These are phyloP conservation scores for Rhytidiadelphus loreus DNA, from an alignment of 225 moss, liverwort and hornwort genomes.

Conservation along the genomic window DNA sequence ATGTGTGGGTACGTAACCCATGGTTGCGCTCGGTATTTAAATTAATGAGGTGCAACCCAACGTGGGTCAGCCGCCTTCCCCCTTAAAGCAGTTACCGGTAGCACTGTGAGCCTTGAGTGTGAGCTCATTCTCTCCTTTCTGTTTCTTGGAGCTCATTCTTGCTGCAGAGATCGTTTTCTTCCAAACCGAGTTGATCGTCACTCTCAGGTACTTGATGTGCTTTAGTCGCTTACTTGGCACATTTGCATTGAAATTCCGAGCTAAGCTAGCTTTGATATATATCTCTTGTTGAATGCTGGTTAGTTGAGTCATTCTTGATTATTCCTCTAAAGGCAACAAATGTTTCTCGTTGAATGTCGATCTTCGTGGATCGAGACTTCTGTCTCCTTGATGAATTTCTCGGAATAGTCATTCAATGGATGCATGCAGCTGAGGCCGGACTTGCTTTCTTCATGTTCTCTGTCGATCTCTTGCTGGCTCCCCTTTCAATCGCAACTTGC, in stretches of 20 bases:
- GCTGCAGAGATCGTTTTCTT: not conserved
- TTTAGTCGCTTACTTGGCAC: not conserved
- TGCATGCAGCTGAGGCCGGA: not conserved
- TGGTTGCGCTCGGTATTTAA: not conserved
- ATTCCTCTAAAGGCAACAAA: not conserved
- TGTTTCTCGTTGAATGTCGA: not conserved
- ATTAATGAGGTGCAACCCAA: not conserved
- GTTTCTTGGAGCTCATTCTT: conserved; percentile 19
- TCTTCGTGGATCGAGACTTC: not conserved
- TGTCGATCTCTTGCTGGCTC: not conserved
- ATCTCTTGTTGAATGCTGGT: not conserved
- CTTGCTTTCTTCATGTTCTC: not conserved
- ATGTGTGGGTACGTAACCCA: not conserved
- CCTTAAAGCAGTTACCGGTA: conserved; percentile 24
- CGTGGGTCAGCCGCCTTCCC: not conserved
- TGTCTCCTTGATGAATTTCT: not conserved
- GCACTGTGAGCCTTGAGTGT: not conserved
- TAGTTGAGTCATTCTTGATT: not conserved
- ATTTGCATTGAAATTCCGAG: not conserved
- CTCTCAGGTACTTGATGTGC: not conserved
- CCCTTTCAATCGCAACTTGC: not conserved
- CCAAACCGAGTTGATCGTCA: not conserved
- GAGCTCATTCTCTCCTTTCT: not conserved
- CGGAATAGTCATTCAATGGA: not conserved
- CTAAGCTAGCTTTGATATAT: not conserved